Evolutionary conservation across 768 basidiomycete species (phyloP).

Genomic region (Calvatia gigantea): DNA sequence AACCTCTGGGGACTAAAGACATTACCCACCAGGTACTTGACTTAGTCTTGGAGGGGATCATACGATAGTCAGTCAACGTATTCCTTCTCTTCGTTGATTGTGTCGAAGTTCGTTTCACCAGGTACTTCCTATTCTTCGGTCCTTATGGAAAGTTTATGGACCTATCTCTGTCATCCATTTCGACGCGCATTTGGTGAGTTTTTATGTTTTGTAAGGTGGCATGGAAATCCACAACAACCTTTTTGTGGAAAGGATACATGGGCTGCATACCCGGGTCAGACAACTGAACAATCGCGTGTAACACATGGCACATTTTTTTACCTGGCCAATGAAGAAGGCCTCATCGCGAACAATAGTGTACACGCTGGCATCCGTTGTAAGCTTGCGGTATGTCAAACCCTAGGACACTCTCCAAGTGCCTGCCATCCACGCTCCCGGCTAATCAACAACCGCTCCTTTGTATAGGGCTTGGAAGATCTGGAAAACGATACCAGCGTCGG

Average conservation of each 20-base stretch:
- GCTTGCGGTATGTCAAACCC: slow-evolving; percentile 38
- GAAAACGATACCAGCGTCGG: slow-evolving; percentile 70
- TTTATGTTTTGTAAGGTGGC: slow-evolving; percentile 30
- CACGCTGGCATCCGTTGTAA: slow-evolving; percentile 88
- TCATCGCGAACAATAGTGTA: slow-evolving; percentile 73
- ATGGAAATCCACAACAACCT: slow-evolving; percentile 33
- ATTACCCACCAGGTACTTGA: not conserved
- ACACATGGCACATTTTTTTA: slow-evolving; percentile 89
- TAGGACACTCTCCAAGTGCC: not conserved
- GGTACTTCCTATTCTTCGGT: slow-evolving; percentile 80
- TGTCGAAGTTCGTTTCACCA: slow-evolving; percentile 37
- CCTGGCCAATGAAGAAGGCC: slow-evolving; percentile 72
- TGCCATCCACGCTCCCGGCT: slow-evolving; percentile 16
- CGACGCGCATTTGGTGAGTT: slow-evolving; percentile 52
- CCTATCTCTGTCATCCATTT: slow-evolving; percentile 84
- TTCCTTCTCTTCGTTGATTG: slow-evolving; percentile 27
- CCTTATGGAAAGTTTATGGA: slow-evolving; percentile 76
- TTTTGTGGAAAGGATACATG: slow-evolving; percentile 56
- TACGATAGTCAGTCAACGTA: slow-evolving; percentile 56
- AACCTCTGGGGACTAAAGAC: not conserved
- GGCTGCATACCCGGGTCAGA: slow-evolving; percentile 53
- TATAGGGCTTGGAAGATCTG: slow-evolving; percentile 59
- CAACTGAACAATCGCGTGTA: slow-evolving; percentile 58
- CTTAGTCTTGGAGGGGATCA: slow-evolving; percentile 82
- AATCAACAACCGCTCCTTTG: too few species aligned